Evolutionary conservation across 2,329 filamentous ascomycete species (phyloP).

Genomic region (Cercospora sesami): DNA sequence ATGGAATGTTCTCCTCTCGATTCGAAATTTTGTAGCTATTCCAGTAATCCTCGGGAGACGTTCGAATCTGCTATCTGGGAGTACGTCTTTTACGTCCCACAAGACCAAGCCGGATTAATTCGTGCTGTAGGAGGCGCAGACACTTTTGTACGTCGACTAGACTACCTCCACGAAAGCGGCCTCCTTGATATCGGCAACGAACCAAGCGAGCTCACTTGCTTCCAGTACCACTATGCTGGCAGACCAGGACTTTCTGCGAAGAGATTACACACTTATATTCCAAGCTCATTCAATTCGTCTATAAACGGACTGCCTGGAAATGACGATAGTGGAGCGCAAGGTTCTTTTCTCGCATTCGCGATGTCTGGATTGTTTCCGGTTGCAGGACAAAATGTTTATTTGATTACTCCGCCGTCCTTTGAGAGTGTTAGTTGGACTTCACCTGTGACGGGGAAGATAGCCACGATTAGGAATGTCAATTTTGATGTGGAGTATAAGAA

Average conservation of each 20-base stretch:
- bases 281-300: slow-evolving; percentile 25
- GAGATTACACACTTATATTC: slow-evolving; percentile 28
- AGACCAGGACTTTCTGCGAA: slow-evolving; percentile 37
- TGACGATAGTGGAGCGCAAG: slow-evolving; percentile 28
- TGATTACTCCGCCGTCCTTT: slow-evolving; percentile 29
- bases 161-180: slow-evolving; percentile 45
- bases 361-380: slow-evolving; percentile 31
- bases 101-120: slow-evolving; percentile 42
- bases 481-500: slow-evolving; percentile 41
- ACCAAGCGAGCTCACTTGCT: slow-evolving; percentile 47
- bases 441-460: slow-evolving; percentile 26
- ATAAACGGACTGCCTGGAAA: slow-evolving; percentile 28
- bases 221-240: slow-evolving; percentile 47
- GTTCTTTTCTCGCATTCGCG: slow-evolving; percentile 29
- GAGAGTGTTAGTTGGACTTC: slow-evolving; percentile 30
- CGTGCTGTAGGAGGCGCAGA: slow-evolving; percentile 44
- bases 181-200: slow-evolving; percentile 49
- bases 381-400: slow-evolving; percentile 29
- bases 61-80: slow-evolving; percentile 72
- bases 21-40: slow-evolving; percentile 49
- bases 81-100: slow-evolving; percentile 61
- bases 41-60: slow-evolving; percentile 59
- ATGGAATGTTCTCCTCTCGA: slow-evolving; percentile 53
- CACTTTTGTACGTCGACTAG: slow-evolving; percentile 42
- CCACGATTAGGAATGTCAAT: slow-evolving; percentile 29